These are phyloP conservation scores for Apiotrichum domesticum DNA, from an alignment of 1,284 basidiomycete genomes.

Conservation along the genomic window DNA sequence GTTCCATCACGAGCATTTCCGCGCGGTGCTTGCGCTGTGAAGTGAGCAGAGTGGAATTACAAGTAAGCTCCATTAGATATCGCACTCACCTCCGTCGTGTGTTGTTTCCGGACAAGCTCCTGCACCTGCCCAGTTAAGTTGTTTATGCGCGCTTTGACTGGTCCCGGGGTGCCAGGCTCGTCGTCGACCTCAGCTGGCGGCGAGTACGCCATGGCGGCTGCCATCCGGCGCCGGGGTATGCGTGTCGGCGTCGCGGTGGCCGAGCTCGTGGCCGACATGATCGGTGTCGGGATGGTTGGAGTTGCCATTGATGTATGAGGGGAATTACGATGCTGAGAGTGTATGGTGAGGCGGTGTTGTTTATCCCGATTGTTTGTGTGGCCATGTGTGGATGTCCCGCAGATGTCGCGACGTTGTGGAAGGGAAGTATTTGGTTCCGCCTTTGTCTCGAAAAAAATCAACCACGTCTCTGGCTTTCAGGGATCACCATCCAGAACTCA, in stretches of 20 bases:
- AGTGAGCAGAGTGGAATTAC: neutral
- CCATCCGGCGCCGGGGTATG: neutral
- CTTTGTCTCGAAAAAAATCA: neutral
- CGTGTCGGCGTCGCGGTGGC: neutral
- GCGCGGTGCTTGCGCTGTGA: conserved; percentile 20
- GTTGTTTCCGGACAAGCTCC: conserved; percentile 34
- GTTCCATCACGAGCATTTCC: conserved; percentile 7
- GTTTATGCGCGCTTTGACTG: conserved; percentile 28
- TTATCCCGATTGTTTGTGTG: neutral
- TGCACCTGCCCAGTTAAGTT: conserved; percentile 29
- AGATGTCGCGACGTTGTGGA: no score
- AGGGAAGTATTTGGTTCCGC: neutral
- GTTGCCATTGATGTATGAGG: neutral
- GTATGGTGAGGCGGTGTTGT: neutral
- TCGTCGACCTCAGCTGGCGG: conserved; percentile 4
- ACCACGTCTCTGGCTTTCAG: neutral
- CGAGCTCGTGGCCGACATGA: neutral
- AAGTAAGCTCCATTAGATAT: neutral
- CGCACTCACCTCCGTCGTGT: conserved; percentile 24
- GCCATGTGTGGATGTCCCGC: neutral
- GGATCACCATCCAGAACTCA: no score
- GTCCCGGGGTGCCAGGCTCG: conserved; percentile 31
- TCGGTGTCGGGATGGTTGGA: neutral
- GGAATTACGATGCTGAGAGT: neutral
- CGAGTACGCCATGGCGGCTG: neutral